Evolutionary conservation across 768 basidiomycete genomes (phyloP), one percentile per base, ranked within the genome.

Genomic region (Trametes cinnabarina): DNA sequence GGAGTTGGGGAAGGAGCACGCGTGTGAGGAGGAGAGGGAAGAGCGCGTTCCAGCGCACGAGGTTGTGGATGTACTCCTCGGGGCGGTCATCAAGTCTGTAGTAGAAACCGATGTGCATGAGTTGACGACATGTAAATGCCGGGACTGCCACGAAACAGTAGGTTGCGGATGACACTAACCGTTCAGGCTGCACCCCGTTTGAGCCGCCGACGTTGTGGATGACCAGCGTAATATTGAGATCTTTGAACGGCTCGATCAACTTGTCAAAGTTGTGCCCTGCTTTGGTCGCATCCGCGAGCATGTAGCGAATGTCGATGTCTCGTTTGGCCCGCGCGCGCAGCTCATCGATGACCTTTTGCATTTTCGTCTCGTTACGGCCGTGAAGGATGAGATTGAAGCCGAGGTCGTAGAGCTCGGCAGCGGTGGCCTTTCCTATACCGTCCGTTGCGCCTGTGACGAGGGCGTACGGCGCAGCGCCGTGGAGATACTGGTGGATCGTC

Each of bases 381-480:
- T 71, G 69, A 12, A 71, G 47, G 56, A 71, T 64, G 41, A 71
- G 51, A 49, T 63, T 71, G 66, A 71, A 71, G 23, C 69, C 69
- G 19, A 52, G 46, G 22, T 40, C 49, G 54, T 67, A 66, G n/a
- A 71, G 62, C 60, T 71, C 65, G 7, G 51, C 51, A 7, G 68
- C 66, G 5, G 63, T 39, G 1, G 61, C 62, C 50, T 68, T 69
- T 25, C 69, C 69, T 5, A 71, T 71, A 17, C 69, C 69, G 49
- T 71, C 69, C 10, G 68, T 58, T 0, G 69, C 68, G 2, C 68
- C 68, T 0, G 69, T 71, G 46, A 71, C 55, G 41, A 71, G 55
- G 0, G 68, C 69, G 46, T 66, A 71, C 1, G 69, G 59, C 10
- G 53, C 55, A 10, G 51, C 17, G 10, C 64, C 65, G 39, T 69